A percentile compares a stretch with the other conserved stretches of the same genome.
Conservation (phyloP, 1,139 yeast genomes). For the Zhuliangozyma blackwelliae region DNA sequence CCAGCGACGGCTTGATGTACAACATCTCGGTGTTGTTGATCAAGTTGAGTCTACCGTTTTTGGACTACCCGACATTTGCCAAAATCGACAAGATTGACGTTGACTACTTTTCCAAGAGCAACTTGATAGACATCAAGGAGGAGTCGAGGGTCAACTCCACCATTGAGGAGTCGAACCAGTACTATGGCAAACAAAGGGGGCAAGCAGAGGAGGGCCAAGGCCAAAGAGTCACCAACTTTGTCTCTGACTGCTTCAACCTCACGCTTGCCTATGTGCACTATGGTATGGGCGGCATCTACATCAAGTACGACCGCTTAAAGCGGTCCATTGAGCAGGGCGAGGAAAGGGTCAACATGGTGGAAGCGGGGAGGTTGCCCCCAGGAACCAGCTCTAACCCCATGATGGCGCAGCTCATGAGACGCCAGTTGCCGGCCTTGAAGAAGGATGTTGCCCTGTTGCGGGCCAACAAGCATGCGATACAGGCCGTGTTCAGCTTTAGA, state of each 20-base stretch:
- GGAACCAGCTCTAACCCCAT: slow-evolving; percentile 21
- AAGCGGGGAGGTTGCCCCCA: slow-evolving; percentile 25
- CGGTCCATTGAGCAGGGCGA: slow-evolving; percentile 49
- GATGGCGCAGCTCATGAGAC: slow-evolving; percentile 27
- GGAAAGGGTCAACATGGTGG: slow-evolving; percentile 47
- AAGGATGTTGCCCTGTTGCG: slow-evolving; percentile 35
- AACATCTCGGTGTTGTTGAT: slow-evolving; percentile 67
- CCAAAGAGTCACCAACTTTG: slow-evolving; percentile 49
- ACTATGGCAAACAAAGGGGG: slow-evolving; percentile 27
- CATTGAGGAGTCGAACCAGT: slow-evolving; percentile 60
- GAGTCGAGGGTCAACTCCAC: slow-evolving; percentile 85
- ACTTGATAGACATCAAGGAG: slow-evolving; percentile 61
- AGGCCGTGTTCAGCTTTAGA: slow-evolving; percentile 55
- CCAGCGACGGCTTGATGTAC: slow-evolving; percentile 80
- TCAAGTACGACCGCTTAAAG: slow-evolving; percentile 53
- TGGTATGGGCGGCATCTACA: slow-evolving; percentile 78
- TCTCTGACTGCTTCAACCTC: slow-evolving; percentile 82
- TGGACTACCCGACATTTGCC: slow-evolving; percentile 53
- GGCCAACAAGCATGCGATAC: slow-evolving; percentile 50
- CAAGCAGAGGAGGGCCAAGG: too few species aligned
- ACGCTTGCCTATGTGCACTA: slow-evolving; percentile 78
- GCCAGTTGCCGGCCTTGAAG: slow-evolving; percentile 44
- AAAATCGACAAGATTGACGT: slow-evolving; percentile 76
- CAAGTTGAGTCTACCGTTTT: slow-evolving; percentile 77
- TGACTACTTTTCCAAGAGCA: slow-evolving; percentile 51